Conservation (phyloP, 208 protist species). For the Borovskyia barvae region DNA sequence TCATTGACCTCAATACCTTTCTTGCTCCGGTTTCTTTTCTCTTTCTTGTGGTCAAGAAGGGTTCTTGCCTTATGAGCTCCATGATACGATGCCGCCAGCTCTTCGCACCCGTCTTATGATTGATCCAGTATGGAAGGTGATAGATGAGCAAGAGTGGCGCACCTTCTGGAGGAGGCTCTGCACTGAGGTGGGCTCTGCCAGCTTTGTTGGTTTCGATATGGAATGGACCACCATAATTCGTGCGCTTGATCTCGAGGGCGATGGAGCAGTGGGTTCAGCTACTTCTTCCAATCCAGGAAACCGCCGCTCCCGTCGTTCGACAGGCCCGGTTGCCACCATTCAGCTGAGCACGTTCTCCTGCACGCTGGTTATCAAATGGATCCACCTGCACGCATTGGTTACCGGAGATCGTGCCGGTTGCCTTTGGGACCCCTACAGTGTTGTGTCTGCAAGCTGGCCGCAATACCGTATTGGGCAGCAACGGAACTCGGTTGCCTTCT, state of each 20-base stretch:
- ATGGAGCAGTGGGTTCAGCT: neutral
- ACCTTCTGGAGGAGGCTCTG: slow-evolving; percentile 25
- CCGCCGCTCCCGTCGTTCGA: neutral
- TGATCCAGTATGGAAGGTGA: slow-evolving; percentile 55
- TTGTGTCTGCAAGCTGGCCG: slow-evolving; percentile 28
- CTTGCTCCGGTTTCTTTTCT: neutral
- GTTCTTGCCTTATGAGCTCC: neutral
- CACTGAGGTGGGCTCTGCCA: slow-evolving; percentile 25
- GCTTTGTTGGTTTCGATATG: slow-evolving; percentile 59
- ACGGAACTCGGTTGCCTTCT: slow-evolving; percentile 10
- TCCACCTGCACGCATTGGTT: slow-evolving; percentile 30
- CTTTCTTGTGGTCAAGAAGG: slow-evolving; percentile 1
- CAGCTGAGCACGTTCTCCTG: slow-evolving; percentile 48
- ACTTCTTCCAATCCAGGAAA: no score
- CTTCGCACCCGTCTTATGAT: slow-evolving; percentile 23
- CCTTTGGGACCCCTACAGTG: slow-evolving; percentile 19
- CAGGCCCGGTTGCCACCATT: slow-evolving; percentile 43
- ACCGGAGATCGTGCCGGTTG: slow-evolving; percentile 8
- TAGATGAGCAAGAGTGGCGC: slow-evolving; percentile 24
- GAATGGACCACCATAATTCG: slow-evolving; percentile 49
- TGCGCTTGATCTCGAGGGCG: neutral
- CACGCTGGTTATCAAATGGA: slow-evolving; percentile 46
- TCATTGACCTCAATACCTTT: neutral
- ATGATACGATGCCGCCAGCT: neutral
- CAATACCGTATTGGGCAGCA: slow-evolving; percentile 26